Evolutionary conservation across 169 alveolate genomes (phyloP).

Genomic region (Blepharisma undulans): DNA sequence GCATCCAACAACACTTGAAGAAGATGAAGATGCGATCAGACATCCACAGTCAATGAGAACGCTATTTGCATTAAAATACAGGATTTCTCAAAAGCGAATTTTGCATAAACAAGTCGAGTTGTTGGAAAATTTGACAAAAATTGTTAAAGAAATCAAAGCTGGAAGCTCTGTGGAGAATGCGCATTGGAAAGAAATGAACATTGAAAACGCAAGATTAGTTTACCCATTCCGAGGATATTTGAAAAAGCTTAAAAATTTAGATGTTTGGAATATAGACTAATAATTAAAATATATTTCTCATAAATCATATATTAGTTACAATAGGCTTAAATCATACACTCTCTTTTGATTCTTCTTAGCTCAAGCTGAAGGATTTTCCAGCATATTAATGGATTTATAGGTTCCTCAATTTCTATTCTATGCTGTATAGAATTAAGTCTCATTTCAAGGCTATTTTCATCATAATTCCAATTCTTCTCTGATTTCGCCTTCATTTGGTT

Average conservation of each 20-base stretch:
- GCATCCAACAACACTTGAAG: neutral
- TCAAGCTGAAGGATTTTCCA: too few species aligned
- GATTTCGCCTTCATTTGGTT: too few species aligned
- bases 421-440: too few species aligned
- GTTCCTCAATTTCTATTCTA: too few species aligned
- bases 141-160: neutral
- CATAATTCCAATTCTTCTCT: too few species aligned
- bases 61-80: neutral
- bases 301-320: neutral
- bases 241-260: neutral
- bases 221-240: conserved; percentile 35
- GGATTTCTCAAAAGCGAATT: conserved; percentile 35
- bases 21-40: conserved; percentile 13
- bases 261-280: neutral
- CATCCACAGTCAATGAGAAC: neutral
- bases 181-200: neutral
- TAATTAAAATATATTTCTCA: neutral
- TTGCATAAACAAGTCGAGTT: neutral
- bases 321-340: too few species aligned
- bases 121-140: conserved; percentile 12
- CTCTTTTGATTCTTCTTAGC: too few species aligned
- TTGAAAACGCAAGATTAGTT: neutral
- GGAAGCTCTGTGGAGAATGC: conserved; percentile 32
- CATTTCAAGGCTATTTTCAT: too few species aligned
- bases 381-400: too few species aligned